Percentiles rank a stretch among this genome's conserved stretches.
phyloP scores from a whole-genome alignment of 2,329 filamentous ascomycete genomes.

The Ophiostoma quercus region DNA sequence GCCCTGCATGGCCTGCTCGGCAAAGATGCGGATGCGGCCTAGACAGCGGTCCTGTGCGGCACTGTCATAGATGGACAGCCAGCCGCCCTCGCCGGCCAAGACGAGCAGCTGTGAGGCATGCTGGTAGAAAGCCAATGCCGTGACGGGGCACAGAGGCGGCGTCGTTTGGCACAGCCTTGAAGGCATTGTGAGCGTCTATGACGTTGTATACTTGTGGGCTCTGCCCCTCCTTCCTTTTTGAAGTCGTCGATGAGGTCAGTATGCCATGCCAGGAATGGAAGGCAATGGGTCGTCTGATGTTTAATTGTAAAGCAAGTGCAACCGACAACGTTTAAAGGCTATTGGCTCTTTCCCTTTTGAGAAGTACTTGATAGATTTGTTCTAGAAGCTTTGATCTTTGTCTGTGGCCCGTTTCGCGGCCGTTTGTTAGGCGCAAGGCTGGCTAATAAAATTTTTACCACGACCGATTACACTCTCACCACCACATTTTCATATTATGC shows the following conservation, averaged over 20 bases:
- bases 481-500: not conserved
- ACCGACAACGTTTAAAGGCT: too few relatives aligned
- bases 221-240: slow-evolving; percentile 7
- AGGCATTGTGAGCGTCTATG: not conserved
- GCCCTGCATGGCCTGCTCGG: slow-evolving; percentile 68
- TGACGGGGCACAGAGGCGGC: slow-evolving; percentile 48
- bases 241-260: not conserved
- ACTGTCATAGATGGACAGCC: slow-evolving; percentile 49
- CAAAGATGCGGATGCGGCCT: slow-evolving; percentile 52
- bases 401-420: too few relatives aligned
- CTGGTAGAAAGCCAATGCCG: slow-evolving; percentile 51
- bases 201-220: not conserved
- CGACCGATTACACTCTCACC: not conserved
- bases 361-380: not conserved
- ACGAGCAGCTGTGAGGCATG: slow-evolving; percentile 27
- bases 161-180: not conserved
- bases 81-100: slow-evolving; percentile 56
- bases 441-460: slow-evolving; percentile 9
- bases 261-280: not conserved
- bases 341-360: not conserved
- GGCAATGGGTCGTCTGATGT: not conserved
- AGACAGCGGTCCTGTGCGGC: slow-evolving; percentile 27
- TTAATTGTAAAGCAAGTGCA: not conserved
- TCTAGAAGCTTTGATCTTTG: not conserved
- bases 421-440: slow-evolving; percentile 1